Conservation (phyloP, 2,329 filamentous ascomycete species). For the Bertia moriformis region DNA sequence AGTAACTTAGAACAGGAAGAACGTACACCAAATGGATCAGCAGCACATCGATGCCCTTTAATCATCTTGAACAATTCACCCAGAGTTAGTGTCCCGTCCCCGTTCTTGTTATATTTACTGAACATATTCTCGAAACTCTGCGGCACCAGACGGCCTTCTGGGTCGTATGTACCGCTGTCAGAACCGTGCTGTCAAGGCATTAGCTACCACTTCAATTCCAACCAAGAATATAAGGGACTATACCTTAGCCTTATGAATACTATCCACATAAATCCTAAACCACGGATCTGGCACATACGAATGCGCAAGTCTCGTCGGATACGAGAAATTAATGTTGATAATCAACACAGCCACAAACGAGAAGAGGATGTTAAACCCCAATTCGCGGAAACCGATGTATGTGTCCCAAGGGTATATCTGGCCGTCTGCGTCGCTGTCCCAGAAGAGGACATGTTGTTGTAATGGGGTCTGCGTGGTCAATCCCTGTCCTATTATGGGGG, state of each 20-base stretch:
- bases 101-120: constrained; percentile 23
- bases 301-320: constrained; percentile 21
- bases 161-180: constrained; percentile 29
- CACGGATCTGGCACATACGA: constrained; percentile 20
- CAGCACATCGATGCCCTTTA: constrained; percentile 21
- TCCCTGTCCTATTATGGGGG: neutral
- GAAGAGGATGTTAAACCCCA: constrained; percentile 23
- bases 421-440: constrained; percentile 23
- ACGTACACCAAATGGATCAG: constrained; percentile 28
- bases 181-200: constrained; percentile 21
- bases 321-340: constrained; percentile 25
- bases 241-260: constrained; percentile 24
- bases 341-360: constrained; percentile 21
- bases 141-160: constrained; percentile 29
- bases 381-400: constrained; percentile 19
- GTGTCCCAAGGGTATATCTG: constrained; percentile 22
- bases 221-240: neutral
- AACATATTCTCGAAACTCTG: constrained; percentile 36
- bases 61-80: constrained; percentile 18
- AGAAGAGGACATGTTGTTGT: constrained; percentile 25
- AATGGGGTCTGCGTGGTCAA: constrained; percentile 7
- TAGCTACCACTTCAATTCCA: neutral
- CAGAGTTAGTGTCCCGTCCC: constrained; percentile 20
- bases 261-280: constrained; percentile 19
- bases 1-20: neutral